phyloP scores from a whole-genome alignment of 106 monocot species.

The Allium fistulosum region DNA sequence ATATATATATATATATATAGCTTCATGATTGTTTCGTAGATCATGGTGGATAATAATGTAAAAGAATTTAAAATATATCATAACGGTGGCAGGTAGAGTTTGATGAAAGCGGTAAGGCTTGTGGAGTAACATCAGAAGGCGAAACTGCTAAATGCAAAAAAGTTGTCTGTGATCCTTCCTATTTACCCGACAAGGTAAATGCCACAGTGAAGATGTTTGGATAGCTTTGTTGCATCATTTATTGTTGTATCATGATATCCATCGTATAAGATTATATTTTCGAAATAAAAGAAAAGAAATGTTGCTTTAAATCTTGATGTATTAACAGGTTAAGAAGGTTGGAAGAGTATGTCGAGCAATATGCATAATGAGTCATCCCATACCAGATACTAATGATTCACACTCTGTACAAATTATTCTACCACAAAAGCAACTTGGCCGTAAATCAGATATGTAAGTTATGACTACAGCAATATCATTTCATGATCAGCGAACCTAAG shows the following conservation, averaged over 20 bases:
- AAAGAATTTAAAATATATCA: background rate
- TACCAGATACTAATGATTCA: slow-evolving; percentile 64
- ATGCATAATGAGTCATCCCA: slow-evolving; percentile 85
- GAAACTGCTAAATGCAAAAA: slow-evolving; percentile 82
- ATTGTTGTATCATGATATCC: too few relatives aligned
- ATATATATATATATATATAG: background rate
- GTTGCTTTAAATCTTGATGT: background rate
- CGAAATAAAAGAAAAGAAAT: background rate
- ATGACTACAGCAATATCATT: background rate
- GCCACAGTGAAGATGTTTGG: too few relatives aligned
- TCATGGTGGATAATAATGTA: background rate
- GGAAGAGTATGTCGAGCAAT: slow-evolving; percentile 77
- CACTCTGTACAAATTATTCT: slow-evolving; percentile 86
- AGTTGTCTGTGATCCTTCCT: slow-evolving; percentile 86
- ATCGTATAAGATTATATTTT: background rate
- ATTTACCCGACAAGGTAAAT: slow-evolving; percentile 65
- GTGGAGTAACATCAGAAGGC: slow-evolving; percentile 77
- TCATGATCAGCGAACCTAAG: background rate
- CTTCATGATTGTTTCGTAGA: background rate
- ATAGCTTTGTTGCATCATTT: too few relatives aligned
- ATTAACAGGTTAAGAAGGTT: slow-evolving; percentile 66
- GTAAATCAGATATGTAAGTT: slow-evolving; percentile 81
- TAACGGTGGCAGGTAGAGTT: slow-evolving; percentile 58
- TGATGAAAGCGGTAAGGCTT: slow-evolving; percentile 63
- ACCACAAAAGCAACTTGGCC: slow-evolving; percentile 70